A percentile compares a stretch with the other conserved stretches of the same genome.
These are phyloP conservation scores for Ceratocystis colombiana DNA, from an alignment of 2,329 filamentous ascomycete species.

Conservation along the genomic window DNA sequence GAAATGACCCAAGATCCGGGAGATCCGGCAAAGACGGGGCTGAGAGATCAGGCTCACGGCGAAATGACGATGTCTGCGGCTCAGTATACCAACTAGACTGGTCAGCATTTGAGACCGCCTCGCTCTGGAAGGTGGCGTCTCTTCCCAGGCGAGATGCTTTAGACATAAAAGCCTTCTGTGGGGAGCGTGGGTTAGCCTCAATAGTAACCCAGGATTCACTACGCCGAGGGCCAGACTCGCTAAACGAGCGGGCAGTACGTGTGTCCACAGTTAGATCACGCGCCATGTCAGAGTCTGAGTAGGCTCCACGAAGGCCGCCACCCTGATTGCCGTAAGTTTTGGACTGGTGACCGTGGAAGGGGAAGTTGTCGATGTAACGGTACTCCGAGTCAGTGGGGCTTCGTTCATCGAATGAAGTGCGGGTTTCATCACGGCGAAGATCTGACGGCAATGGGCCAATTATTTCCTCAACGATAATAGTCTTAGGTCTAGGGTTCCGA, in stretches of 20 bases:
- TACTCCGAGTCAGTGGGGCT: conserved; percentile 21
- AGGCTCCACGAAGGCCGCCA: conserved; percentile 10
- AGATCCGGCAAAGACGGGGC: conserved; percentile 21
- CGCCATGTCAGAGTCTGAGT: conserved; percentile 21
- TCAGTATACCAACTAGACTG: conserved; percentile 24
- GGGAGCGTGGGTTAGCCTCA: conserved; percentile 18
- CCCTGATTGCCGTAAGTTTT: conserved; percentile 4
- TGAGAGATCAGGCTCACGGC: conserved; percentile 8
- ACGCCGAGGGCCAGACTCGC: conserved; percentile 17
- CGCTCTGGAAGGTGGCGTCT: conserved; percentile 19
- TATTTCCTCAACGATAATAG: conserved; percentile 20
- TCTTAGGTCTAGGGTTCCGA: conserved; percentile 27
- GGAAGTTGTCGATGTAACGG: conserved; percentile 23
- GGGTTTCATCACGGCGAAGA: conserved; percentile 19
- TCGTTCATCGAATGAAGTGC: conserved; percentile 17
- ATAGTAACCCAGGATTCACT: conserved; percentile 24
- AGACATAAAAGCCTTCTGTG: conserved; percentile 18
- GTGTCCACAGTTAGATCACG: conserved; percentile 12
- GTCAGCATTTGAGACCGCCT: conserved; percentile 5
- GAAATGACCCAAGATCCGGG: conserved; percentile 17
- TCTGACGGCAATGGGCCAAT: conserved; percentile 19
- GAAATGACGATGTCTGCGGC: conserved; percentile 12
- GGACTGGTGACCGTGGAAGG: conserved; percentile 15
- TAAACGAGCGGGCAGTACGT: conserved; percentile 9
- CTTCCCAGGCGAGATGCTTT: conserved; percentile 7